Base-by-base conservation (phyloP, 139 green algal genomes). In the Gonium pectorale region DNA sequence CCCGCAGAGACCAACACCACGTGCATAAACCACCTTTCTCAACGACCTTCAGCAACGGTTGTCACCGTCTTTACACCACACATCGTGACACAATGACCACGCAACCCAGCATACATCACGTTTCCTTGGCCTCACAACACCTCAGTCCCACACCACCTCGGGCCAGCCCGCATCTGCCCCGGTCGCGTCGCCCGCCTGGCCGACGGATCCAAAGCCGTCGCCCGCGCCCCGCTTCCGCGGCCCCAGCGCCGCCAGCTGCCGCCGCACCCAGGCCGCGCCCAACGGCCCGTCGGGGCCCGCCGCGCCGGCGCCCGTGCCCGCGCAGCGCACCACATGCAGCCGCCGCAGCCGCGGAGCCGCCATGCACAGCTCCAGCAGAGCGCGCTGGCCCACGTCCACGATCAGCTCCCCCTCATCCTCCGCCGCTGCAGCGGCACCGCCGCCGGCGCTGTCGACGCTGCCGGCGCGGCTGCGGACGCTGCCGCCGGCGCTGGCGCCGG, bases 201-300 rank as follows among this genome's bases (percentile, higher is more conserved):
- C n/a, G n/a, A n/a, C n/a, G n/a, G n/a, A n/a, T n/a, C n/a, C n/a
- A n/a, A n/a, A n/a, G n/a, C n/a, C n/a, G n/a, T 71, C 59, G 22
- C 22, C 59, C 33, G 33, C 64, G 31, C 1, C 64, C 33, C 17
- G 15, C 35, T 26, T 2, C 43, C 68, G 41, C 26, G 68, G 49
- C 6, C 49, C 51, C 46, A 54, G 3, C 49, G 49, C 71, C 71
- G n/a, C 26, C 71, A 79, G 49, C 71, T 22, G 46, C n/a, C 59
- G 49, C 46, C 71, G 71, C 51, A 79, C 71, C 71, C 71, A 79
- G 33, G 66, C 71, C 71, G 49, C 71, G 17, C 71, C 71, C 49
- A 79, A 7, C n/a, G 71, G 71, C n/a, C 71, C 68, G 31, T 77
- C n/a, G 49, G 31, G 22, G 35, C 46, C 49, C 2, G 5, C 46